Percentiles rank a stretch among this genome's conserved stretches.
Evolutionary conservation across 2,329 filamentous ascomycete genomes (phyloP).

Genomic region (Penicillium sp.): DNA sequence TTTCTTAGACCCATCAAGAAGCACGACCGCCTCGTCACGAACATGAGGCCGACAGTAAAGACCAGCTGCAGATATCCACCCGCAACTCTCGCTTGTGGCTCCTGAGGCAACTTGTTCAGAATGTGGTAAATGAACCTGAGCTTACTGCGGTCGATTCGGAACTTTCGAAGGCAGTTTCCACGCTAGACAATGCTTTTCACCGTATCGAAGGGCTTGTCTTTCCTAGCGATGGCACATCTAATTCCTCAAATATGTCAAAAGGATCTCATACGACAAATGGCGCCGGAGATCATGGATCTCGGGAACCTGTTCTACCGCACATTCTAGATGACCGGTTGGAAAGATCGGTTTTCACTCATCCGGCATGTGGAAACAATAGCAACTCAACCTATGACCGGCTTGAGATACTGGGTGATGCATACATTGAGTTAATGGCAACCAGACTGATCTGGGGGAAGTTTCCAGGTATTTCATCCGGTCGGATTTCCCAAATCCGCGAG

Average conservation of each 20-base stretch:
- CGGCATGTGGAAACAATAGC: conserved; percentile 42
- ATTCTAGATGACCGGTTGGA: conserved; percentile 61
- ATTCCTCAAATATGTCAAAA: neutral
- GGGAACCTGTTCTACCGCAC: conserved; percentile 50
- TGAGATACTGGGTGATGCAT: conserved; percentile 86
- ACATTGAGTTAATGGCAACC: conserved; percentile 73
- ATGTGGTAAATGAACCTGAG: conserved; percentile 20
- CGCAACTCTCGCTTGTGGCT: conserved; percentile 17
- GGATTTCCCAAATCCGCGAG: conserved; percentile 74
- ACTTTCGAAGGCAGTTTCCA: conserved; percentile 17
- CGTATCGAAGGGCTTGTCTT: neutral
- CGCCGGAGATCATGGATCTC: neutral
- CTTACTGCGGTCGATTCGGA: conserved; percentile 14
- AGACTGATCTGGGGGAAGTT: conserved; percentile 74
- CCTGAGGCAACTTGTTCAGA: conserved; percentile 21
- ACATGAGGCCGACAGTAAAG: neutral
- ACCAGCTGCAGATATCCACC: neutral
- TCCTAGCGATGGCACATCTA: neutral
- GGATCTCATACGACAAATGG: neutral
- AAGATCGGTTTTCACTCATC: conserved; percentile 65
- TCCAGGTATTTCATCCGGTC: conserved; percentile 62
- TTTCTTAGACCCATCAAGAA: neutral
- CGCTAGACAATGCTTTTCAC: conserved; percentile 22
- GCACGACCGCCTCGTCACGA: neutral
- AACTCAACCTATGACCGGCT: conserved; percentile 69